Base-by-base conservation (phyloP, 495 filamentous ascomycete species). In the Diplogelasinospora grovesii region DNA sequence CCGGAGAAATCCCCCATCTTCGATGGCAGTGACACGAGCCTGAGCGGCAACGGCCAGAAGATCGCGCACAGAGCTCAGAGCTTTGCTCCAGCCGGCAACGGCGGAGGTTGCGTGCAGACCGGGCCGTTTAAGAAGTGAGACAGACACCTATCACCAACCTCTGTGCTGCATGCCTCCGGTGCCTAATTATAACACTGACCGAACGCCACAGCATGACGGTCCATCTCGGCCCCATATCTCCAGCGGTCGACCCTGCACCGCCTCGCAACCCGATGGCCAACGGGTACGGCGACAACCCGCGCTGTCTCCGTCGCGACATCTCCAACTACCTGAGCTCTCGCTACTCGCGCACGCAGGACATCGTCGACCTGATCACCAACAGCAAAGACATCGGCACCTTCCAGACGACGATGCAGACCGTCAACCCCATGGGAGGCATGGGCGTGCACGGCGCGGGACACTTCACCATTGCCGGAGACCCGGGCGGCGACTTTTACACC, bases 231-330 rank as follows among this genome's bases (percentile, higher is more conserved):
- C 76, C 73, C 9, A 57, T 68, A 8, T 48, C 54, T 5, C 56
- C 64, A 3, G 37, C 56, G 24, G 43, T 55, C 33, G 53, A 64
- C 31, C 67, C 67, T 8, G 52, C 57, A 1, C 57, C 63, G 8
- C 55, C 59, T 1, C 33, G 21, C 11, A 68, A 68, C 43, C 59
- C 65, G 0, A 53, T 49, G 24, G 21, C 52, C 11, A 57, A 67
- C 43, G 64, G 67, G 20, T 58, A 60, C 29, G 60, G 60, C 36
- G 37, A 60, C 59, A 81, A 81, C 61, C 77, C 75, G 5, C 74
- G 81, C 41, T 84, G 83, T 50, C 60, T 88, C 31, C 70, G 63
- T 15, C 77, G 85, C 14, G 83, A 86, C 52, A 69, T 88, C 46
- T 71, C 70, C 34, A 61, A 69, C 30, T 62, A 61, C 13, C 59